Base-by-base conservation (phyloP, 2,329 filamentous ascomycete species). In the Ophiostoma quercus region DNA sequence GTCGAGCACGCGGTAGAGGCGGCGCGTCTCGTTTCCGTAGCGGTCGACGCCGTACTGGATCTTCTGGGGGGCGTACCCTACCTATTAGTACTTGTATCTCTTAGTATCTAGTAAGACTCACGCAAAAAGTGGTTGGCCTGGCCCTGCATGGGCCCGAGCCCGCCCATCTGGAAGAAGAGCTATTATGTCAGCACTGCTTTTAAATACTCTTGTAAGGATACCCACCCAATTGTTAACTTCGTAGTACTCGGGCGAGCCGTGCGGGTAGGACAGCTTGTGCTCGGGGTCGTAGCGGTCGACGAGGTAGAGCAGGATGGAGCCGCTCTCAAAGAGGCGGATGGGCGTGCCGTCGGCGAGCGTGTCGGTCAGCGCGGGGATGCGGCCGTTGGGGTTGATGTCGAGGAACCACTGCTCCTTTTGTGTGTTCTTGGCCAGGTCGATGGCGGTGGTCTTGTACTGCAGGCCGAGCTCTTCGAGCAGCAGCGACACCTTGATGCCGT, bases 321-420 rank as follows among this genome's bases (percentile, higher is more conserved):
- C 92, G 73, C 88, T 91, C 80, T 97, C 93, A 76, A 96, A 97
- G 22, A 97, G 78, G 70, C 85, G 84, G 77, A 96, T 92, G 43
- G 83, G 82, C 77, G 90, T 82, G 74, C 92, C 91, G 77, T 95
- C 89, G 5, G 83, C 82, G 77, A 91, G 90, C 7, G 84, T 91
- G 79, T 97, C 93, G 8, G 91, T 95, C 67, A 97, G 76, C 70
- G 93, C 93, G 3, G 93, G 94, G 75, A 97, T 96, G 74, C 93
- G 90, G 73, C 93, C 93, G 78, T 97, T 97, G 73, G 93, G 93
- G 80, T 97, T 97, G 81, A 97, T 96, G 68, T 89, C 88, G 37
- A 96, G 85, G 80, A 94, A 97, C 92, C 92, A 96, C 19, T 87
- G 87, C 78, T 94, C 82, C 77, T 80, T 96, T 76, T 96, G 92